A percentile compares a stretch with the other conserved stretches of the same genome.
These are phyloP conservation scores for Metschnikowia koreensis DNA, from an alignment of 805 yeast genomes.

Conservation along the genomic window DNA sequence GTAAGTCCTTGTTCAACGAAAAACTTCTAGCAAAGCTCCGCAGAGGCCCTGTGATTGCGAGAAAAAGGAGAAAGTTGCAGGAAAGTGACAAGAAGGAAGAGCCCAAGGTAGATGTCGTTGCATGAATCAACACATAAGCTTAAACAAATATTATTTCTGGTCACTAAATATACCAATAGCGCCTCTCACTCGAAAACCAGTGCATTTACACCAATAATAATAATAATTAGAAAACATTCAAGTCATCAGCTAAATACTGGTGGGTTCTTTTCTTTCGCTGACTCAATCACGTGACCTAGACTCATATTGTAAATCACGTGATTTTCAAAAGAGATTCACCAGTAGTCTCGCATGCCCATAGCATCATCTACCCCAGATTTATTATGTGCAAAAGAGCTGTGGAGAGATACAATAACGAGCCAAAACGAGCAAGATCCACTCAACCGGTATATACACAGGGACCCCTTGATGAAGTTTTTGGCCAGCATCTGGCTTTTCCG, in stretches of 20 bases:
- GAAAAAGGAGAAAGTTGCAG: conserved; percentile 26
- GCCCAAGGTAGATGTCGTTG: not conserved
- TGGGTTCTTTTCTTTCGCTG: no score
- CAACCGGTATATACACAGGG: conserved; percentile 18
- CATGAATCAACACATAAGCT: not conserved
- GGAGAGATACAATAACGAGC: conserved; percentile 7
- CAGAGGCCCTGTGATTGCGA: conserved; percentile 56
- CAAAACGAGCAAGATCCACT: conserved; percentile 5
- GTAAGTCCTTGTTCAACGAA: conserved; percentile 75
- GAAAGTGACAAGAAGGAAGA: not conserved
- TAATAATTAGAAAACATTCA: no score
- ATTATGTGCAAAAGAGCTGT: conserved; percentile 15
- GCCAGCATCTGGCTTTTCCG: conserved; percentile 33
- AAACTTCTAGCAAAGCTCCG: conserved; percentile 55
- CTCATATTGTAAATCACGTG: not conserved
- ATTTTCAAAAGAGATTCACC: not conserved
- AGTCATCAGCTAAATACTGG: no score
- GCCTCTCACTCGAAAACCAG: no score
- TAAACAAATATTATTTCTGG: not conserved
- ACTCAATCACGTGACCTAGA: not conserved
- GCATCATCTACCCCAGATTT: conserved; percentile 1
- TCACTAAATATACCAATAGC: no score
- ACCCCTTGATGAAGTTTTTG: conserved; percentile 27
- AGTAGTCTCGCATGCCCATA: not conserved
- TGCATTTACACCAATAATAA: no score